Evolutionary conservation across 306 rosid genomes (phyloP), one percentile per base, ranked within the genome.

Genomic region (Castanea mollissima): DNA sequence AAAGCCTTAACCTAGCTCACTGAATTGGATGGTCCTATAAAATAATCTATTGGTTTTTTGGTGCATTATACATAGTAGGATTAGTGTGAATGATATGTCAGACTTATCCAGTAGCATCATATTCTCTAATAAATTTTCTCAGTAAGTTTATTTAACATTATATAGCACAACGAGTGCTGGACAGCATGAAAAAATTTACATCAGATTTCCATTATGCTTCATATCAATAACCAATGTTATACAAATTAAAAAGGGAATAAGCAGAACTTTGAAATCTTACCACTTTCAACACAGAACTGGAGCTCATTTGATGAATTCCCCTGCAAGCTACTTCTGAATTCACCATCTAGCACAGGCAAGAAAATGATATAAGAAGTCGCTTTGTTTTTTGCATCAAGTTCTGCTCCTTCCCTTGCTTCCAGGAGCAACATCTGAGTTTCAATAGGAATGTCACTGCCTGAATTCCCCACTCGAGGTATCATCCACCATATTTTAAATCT

Each of bases 401-500:
- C 72, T 35, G 72, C 81, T 65, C 79, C 86, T 76, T 84, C 79
- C 69, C 57, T 87, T 67, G 88, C 87, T 87, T 91, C 92, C 56
- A 93, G 31, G 4, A 93, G 85, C 27, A 93, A 78, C 83, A 89
- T 81, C 76, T 91, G 98, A 75, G 98, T 88, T 80, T 93, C 97
- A 27, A 85, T 32, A 3, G 94, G 97, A 83, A 93, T 76, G 60
- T 93, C 97, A n/a, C 92, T 78, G 0, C 84, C 94, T 0, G 84
- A 80, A 54, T 67, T 76, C 60, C 97, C 93, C 2, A 88, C 21
- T 55, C 88, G 74, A 6, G 92, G 98, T 57, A 86, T 91, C 98
- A 91, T 90, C 97, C 98, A 90, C 90, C 93, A 90, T 2, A 88
- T 74, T 78, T 91, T 91, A 35, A 83, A 34, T 90, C 93, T 91